Evolutionary conservation across 345 rosid genomes (phyloP).

Genomic region (Eucalyptus cladocalyx): DNA sequence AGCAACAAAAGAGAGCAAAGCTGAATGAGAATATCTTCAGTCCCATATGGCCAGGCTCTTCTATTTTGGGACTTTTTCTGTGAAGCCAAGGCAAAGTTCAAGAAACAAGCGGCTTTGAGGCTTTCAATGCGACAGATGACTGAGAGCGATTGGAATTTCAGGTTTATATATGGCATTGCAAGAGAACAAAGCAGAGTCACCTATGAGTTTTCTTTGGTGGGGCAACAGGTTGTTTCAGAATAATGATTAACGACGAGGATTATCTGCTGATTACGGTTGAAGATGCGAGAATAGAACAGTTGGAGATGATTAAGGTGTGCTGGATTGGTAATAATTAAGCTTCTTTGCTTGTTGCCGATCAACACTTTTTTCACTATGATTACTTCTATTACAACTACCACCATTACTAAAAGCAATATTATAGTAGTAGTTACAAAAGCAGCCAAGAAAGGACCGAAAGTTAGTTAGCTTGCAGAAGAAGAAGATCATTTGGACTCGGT

Average conservation of each 20-base stretch:
- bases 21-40: slow-evolving; percentile 19
- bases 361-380: not conserved
- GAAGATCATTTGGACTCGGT: not conserved
- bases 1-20: slow-evolving; percentile 22
- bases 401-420: not conserved
- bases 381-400: not conserved
- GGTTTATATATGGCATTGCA: not conserved
- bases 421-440: not conserved
- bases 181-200: not conserved
- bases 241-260: not conserved
- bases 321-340: not conserved
- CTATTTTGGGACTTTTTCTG: not conserved
- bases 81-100: not conserved
- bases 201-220: not conserved
- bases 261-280: not conserved
- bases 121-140: not conserved
- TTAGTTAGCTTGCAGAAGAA: not conserved
- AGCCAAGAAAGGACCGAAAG: not conserved
- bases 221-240: not conserved
- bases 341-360: not conserved
- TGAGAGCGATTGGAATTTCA: not conserved
- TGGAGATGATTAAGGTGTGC: not conserved
- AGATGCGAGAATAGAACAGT: not conserved
- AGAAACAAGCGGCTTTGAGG: not conserved
- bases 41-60: slow-evolving; percentile 11